These are phyloP conservation scores for Hypoxylon rickii DNA, from an alignment of 495 filamentous ascomycete species.

Conservation along the genomic window DNA sequence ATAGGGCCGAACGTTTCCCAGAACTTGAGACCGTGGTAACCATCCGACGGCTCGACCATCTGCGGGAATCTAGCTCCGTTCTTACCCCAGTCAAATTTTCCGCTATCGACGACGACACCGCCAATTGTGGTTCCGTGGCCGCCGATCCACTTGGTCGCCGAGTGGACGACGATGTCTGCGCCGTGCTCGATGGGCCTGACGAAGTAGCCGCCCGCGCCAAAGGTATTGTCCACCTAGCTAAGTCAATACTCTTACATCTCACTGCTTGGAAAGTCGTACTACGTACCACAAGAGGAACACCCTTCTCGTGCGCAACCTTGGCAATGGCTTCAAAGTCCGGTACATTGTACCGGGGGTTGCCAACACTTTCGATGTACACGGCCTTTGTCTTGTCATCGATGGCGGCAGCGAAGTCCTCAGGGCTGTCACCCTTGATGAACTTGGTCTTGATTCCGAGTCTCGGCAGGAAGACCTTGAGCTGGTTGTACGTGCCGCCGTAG, in stretches of 20 bases:
- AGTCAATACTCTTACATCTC: constrained; percentile 4
- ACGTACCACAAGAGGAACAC: constrained; percentile 82
- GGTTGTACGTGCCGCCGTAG: constrained; percentile 98
- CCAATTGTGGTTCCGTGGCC: constrained; percentile 96
- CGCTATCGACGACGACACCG: constrained; percentile 87
- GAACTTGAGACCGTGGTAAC: constrained; percentile 97
- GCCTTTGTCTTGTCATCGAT: constrained; percentile 97
- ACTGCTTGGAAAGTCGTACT: not conserved
- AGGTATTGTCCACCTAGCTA: constrained; percentile 87
- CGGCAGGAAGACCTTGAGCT: constrained; percentile 90
- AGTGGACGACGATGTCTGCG: constrained; percentile 93
- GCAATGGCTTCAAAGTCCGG: constrained; percentile 86
- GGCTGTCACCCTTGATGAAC: constrained; percentile 84
- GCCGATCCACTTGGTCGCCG: constrained; percentile 98
- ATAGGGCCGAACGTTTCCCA: constrained; percentile 93
- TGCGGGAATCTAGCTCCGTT: constrained; percentile 88
- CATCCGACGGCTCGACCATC: constrained; percentile 86
- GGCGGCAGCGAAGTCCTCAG: constrained; percentile 76
- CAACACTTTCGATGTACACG: constrained; percentile 94
- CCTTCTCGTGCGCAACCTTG: constrained; percentile 76
- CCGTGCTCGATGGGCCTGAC: constrained; percentile 89
- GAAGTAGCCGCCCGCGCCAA: constrained; percentile 94
- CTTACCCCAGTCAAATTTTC: constrained; percentile 97
- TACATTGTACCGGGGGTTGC: constrained; percentile 94
- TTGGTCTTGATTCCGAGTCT: constrained; percentile 88